Evolutionary conservation across 169 alveolate species (phyloP).

Genomic region (Eimeria praecox): DNA sequence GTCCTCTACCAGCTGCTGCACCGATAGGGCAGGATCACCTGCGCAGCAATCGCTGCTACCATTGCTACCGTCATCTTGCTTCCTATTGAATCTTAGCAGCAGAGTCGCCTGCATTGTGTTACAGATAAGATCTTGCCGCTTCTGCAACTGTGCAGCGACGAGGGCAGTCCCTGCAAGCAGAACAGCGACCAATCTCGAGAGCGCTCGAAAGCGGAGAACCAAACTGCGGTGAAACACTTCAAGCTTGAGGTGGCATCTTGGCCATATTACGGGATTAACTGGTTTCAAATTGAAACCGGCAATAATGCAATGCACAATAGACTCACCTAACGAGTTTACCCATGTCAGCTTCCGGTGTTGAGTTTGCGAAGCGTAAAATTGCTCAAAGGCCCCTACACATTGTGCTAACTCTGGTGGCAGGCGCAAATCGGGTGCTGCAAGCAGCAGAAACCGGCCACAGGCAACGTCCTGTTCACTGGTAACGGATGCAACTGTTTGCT

Average conservation of each 20-base stretch:
- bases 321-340: conserved; percentile 90
- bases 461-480: neutral
- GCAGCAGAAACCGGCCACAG: neutral
- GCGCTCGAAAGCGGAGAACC: neutral
- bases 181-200: neutral
- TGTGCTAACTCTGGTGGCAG: conserved; percentile 84
- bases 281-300: neutral
- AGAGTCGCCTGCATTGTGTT: conserved; percentile 89
- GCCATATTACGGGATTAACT: neutral
- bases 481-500: neutral
- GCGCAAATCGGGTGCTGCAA: conserved; percentile 73
- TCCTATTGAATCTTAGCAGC: conserved; percentile 87
- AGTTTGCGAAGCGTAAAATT: conserved; percentile 86
- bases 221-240: neutral
- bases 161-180: conserved; percentile 80
- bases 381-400: conserved; percentile 85
- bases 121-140: conserved; percentile 83
- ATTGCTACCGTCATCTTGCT: conserved; percentile 31
- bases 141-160: conserved; percentile 81
- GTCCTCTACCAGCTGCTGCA: conserved; percentile 51
- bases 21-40: conserved; percentile 58
- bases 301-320: neutral
- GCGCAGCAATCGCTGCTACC: conserved; percentile 20
- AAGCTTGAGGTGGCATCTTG: neutral
- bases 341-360: conserved; percentile 92